A percentile compares a stretch with the other conserved stretches of the same genome.
Evolutionary conservation across 2,329 filamentous ascomycete genomes (phyloP).

Genomic region (Ophiostoma pallidulum): DNA sequence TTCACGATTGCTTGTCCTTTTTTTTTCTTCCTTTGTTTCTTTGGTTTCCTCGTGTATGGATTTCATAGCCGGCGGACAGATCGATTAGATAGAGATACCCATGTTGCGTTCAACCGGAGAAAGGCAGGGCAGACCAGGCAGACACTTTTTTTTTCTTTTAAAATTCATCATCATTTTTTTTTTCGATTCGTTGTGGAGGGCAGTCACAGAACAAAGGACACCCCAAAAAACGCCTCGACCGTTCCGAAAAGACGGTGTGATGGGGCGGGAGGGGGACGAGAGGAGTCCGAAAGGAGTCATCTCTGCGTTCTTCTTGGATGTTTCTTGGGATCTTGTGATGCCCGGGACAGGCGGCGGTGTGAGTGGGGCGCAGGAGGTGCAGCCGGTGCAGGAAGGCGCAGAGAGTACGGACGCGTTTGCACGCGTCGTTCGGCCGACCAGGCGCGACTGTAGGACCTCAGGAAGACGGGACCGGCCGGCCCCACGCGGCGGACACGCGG

Average conservation of each 20-base stretch:
- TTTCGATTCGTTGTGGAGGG: too few relatives aligned
- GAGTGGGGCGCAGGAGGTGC: not conserved
- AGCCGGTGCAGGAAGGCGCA: not conserved
- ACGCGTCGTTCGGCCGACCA: not conserved
- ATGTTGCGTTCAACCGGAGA: not conserved
- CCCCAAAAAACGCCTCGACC: too few relatives aligned
- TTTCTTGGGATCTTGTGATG: too few relatives aligned
- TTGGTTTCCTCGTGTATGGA: slow-evolving; percentile 1
- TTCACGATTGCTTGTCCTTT: not conserved
- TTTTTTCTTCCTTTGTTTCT: not conserved
- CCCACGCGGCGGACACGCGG: slow-evolving; percentile 9
- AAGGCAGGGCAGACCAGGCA: not conserved
- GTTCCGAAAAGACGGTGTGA: not conserved
- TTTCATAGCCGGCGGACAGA: not conserved
- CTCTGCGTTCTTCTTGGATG: not conserved
- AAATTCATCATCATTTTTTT: too few relatives aligned
- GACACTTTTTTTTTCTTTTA: not conserved
- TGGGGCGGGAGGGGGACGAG: not conserved
- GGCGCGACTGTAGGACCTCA: not conserved
- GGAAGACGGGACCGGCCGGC: not conserved
- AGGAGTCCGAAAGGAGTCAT: not conserved
- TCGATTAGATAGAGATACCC: slow-evolving; percentile 16
- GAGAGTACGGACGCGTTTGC: not conserved
- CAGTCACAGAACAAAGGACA: too few relatives aligned
- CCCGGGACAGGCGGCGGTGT: not conserved